A percentile compares a stretch with the other conserved stretches of the same genome.
Conservation (phyloP, 169 alveolate genomes). For the Amoebophrya sp. region DNA sequence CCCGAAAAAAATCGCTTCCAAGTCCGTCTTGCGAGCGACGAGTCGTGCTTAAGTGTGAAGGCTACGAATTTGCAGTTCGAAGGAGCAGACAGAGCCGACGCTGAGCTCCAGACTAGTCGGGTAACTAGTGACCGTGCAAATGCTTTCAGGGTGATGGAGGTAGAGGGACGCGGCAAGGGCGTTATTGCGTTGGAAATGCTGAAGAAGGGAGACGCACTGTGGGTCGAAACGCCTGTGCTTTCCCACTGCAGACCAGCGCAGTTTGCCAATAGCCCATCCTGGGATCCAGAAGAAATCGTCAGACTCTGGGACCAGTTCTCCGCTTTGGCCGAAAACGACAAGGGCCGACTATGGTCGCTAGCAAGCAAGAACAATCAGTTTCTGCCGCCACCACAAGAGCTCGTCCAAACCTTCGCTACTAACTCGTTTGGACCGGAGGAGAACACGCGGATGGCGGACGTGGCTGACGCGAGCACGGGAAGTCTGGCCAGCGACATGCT, state of each 20-base stretch:
- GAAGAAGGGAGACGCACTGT: not conserved
- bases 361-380: not conserved
- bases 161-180: not conserved
- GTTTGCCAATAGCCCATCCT: not conserved
- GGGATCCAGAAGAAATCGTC: not conserved
- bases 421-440: not conserved
- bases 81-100: not conserved
- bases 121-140: not conserved
- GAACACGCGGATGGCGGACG: not conserved
- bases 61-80: not conserved
- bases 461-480: not conserved
- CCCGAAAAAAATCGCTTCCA: not conserved
- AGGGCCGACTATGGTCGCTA: not conserved
- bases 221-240: not conserved
- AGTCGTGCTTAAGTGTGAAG: not conserved
- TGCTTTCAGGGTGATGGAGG: not conserved
- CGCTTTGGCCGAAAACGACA: not conserved
- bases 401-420: not conserved
- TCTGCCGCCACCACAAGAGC: not conserved
- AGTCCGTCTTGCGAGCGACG: not conserved
- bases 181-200: not conserved
- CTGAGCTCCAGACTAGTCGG: not conserved
- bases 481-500: not conserved
- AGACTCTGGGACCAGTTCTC: not conserved
- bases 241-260: not conserved